These are phyloP conservation scores for Paragyromitra xinjiangensis DNA, from an alignment of 495 filamentous ascomycete species.

Conservation along the genomic window DNA sequence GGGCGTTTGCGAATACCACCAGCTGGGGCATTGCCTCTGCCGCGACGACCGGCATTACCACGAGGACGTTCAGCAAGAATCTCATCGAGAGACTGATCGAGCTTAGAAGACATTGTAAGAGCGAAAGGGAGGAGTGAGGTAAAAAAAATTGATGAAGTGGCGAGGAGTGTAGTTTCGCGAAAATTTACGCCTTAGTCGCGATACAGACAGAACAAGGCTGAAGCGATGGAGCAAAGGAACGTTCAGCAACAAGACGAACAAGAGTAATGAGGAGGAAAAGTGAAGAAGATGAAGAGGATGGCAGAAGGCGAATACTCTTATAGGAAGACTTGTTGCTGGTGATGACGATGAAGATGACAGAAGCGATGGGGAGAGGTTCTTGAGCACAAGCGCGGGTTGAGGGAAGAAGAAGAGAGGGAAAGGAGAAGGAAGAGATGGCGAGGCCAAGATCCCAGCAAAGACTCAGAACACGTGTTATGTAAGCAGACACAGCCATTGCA, in stretches of 20 bases:
- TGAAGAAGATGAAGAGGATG: slow-evolving; percentile 44
- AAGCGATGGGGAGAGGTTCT: slow-evolving; percentile 7
- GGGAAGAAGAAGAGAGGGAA: slow-evolving; percentile 48
- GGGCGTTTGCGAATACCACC: slow-evolving; percentile 84
- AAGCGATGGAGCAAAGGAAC: slow-evolving; percentile 38
- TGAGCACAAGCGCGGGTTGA: slow-evolving; percentile 16
- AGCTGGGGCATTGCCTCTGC: slow-evolving; percentile 71
- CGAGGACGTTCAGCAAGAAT: slow-evolving; percentile 79
- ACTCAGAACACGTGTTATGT: slow-evolving; percentile 43
- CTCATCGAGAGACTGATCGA: slow-evolving; percentile 94
- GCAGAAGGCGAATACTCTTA: slow-evolving; percentile 33
- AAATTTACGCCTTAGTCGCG: slow-evolving; percentile 41
- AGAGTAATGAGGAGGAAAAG: slow-evolving; percentile 28
- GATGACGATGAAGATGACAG: slow-evolving; percentile 55
- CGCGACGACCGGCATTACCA: slow-evolving; percentile 66
- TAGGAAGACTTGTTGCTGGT: slow-evolving; percentile 29
- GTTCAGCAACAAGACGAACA: slow-evolving; percentile 23
- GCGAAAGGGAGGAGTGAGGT: slow-evolving; percentile 41
- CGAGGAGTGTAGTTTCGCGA: slow-evolving; percentile 23
- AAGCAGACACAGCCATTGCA: slow-evolving; percentile 23
- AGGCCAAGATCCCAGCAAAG: slow-evolving; percentile 26
- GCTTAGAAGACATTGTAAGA: slow-evolving; percentile 84
- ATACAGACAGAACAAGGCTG: slow-evolving; percentile 40
- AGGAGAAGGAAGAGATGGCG: slow-evolving; percentile 55
- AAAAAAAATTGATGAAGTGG: slow-evolving; percentile 22